Conservation (phyloP, 2,329 filamentous ascomycete genomes). For the Aspergillus sp. region DNA sequence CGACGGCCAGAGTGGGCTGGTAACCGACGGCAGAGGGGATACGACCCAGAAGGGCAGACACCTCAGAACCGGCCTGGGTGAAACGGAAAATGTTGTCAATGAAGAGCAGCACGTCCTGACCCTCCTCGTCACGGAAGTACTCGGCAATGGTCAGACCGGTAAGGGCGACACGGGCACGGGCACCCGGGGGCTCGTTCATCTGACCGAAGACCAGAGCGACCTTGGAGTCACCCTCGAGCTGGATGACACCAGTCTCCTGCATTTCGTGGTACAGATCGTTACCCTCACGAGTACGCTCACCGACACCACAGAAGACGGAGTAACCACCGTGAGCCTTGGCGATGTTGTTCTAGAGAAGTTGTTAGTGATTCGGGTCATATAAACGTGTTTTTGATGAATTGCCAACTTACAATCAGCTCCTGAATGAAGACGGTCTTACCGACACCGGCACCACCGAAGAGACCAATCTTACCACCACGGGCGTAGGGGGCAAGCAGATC, state of each 20-base stretch:
- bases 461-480: slow-evolving; percentile 99
- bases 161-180: slow-evolving; percentile 98
- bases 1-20: slow-evolving; percentile 96
- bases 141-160: slow-evolving; percentile 73
- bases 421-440: slow-evolving; percentile 99
- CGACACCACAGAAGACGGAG: slow-evolving; percentile 99
- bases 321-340: slow-evolving; percentile 99
- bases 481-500: slow-evolving; percentile 98
- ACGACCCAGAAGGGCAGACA: slow-evolving; percentile 98
- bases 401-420: slow-evolving; percentile 79
- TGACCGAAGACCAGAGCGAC: slow-evolving; percentile 99
- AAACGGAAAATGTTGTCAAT: slow-evolving; percentile 99
- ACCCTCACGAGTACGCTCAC: slow-evolving; percentile 99
- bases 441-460: slow-evolving; percentile 99
- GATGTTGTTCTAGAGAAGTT: slow-evolving; percentile 80
- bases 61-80: slow-evolving; percentile 99
- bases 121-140: slow-evolving; percentile 77
- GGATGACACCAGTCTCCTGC: slow-evolving; percentile 99
- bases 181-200: slow-evolving; percentile 99
- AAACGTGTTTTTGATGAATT: not conserved
- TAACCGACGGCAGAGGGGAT: slow-evolving; percentile 99
- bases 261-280: slow-evolving; percentile 99
- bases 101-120: slow-evolving; percentile 98
- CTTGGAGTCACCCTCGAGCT: slow-evolving; percentile 99
- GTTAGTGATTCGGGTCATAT: not conserved